Conservation (phyloP, 768 basidiomycete species). For the Pholiota molesta region DNA sequence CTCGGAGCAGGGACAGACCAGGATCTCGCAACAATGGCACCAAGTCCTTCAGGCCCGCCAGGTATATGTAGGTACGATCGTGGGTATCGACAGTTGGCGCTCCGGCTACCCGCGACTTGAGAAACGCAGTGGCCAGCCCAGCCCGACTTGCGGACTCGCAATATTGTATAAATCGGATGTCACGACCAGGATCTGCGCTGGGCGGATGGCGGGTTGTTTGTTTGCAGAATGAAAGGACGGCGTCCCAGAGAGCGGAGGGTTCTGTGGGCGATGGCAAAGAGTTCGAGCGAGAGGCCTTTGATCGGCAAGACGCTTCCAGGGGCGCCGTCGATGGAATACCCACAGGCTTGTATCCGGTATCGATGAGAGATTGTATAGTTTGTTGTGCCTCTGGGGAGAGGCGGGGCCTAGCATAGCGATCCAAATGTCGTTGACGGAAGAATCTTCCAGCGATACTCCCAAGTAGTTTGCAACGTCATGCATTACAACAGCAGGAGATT, state of each 20-base stretch:
- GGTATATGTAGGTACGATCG: not conserved
- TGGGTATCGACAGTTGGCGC: not conserved
- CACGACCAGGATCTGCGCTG: not conserved
- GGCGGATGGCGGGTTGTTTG: not conserved
- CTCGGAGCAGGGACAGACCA: not conserved
- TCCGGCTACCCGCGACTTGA: not conserved
- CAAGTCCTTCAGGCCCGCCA: not conserved
- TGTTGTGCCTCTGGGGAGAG: not conserved
- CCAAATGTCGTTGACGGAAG: not conserved
- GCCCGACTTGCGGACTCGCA: not conserved
- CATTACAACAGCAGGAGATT: not conserved
- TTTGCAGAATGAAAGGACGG: not conserved
- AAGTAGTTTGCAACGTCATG: not conserved
- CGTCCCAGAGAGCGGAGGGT: not conserved
- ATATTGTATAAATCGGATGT: not conserved
- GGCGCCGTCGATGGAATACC: not conserved
- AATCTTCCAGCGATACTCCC: not conserved
- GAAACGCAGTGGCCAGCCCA: not conserved
- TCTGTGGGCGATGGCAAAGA: not conserved
- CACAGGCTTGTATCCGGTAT: not conserved
- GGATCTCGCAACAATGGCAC: not conserved
- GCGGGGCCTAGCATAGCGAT: not conserved
- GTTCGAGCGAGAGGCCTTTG: not conserved
- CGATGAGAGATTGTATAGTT: not conserved
- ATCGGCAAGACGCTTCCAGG: not conserved